phyloP scores from a whole-genome alignment of 352 stramenopile genomes.

The Phytopythium ostracodes region DNA sequence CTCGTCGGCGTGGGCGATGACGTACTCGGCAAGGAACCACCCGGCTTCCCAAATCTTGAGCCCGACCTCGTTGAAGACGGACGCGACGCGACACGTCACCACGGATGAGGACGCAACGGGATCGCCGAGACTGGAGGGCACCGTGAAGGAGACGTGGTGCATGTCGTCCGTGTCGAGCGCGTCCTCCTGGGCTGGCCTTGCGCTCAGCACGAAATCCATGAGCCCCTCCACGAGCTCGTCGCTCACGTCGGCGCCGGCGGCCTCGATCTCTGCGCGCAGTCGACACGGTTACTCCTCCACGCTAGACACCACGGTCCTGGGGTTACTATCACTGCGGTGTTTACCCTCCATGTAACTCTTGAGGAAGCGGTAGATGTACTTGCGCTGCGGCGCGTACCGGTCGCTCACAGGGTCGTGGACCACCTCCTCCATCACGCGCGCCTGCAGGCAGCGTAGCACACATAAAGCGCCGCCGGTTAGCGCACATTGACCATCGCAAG shows the following conservation, averaged over 20 bases:
- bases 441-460: slow-evolving; percentile 17
- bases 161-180: slow-evolving; percentile 45
- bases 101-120: slow-evolving; percentile 14
- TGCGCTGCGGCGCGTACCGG: slow-evolving; percentile 51
- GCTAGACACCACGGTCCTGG: not conserved
- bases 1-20: slow-evolving; percentile 41
- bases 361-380: slow-evolving; percentile 68
- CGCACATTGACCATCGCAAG: not conserved
- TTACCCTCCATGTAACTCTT: slow-evolving; percentile 62
- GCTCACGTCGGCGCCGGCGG: slow-evolving; percentile 29
- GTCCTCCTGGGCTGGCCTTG: slow-evolving; percentile 21
- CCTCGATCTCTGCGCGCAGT: slow-evolving; percentile 46
- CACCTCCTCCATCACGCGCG: slow-evolving; percentile 43
- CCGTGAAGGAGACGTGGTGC: slow-evolving; percentile 69
- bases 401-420: slow-evolving; percentile 55
- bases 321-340: not conserved
- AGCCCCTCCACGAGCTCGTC: slow-evolving; percentile 51
- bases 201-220: slow-evolving; percentile 50
- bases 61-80: slow-evolving; percentile 78
- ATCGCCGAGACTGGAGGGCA: slow-evolving; percentile 10
- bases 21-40: slow-evolving; percentile 73
- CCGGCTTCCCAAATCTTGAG: slow-evolving; percentile 82
- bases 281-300: not conserved
- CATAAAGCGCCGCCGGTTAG: not conserved
- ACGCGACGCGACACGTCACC: slow-evolving; percentile 74